A percentile compares a stretch with the other conserved stretches of the same genome.
These are phyloP conservation scores for Calonectria hongkongensis DNA, from an alignment of 2,329 filamentous ascomycete species.

Conservation along the genomic window DNA sequence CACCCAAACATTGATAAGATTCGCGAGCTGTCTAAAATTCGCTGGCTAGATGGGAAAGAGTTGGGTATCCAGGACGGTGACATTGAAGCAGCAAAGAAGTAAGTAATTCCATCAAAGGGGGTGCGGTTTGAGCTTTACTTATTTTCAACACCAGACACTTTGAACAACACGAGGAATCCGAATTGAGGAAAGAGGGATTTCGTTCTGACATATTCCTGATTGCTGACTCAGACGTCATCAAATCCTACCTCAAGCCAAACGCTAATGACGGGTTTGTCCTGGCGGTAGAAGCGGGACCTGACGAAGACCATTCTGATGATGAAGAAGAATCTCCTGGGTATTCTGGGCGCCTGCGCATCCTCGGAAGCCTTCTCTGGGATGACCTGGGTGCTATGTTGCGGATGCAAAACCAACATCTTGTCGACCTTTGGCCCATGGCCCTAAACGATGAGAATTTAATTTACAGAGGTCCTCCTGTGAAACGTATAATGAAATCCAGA, in stretches of 20 bases:
- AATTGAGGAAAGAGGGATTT: not conserved
- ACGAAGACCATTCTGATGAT: too few species aligned
- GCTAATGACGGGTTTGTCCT: not conserved
- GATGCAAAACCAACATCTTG: constrained; percentile 10
- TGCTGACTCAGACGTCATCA: not conserved
- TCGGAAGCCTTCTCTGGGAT: constrained; percentile 7
- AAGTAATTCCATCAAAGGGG: not conserved
- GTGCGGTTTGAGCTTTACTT: too few species aligned
- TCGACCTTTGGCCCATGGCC: constrained; percentile 14
- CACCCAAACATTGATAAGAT: not conserved
- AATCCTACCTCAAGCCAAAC: not conserved
- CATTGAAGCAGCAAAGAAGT: constrained; percentile 9
- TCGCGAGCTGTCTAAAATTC: not conserved
- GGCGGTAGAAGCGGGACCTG: not conserved
- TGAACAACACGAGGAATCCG: not conserved
- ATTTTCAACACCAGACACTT: not conserved
- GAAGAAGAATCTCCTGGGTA: not conserved
- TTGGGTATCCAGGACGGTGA: constrained; percentile 3
- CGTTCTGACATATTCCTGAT: not conserved
- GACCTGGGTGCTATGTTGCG: not conserved
- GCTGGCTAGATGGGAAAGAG: constrained; percentile 6
- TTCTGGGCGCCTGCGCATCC: not conserved
- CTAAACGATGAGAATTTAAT: not conserved
- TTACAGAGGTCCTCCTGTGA: not conserved
- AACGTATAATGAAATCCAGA: not conserved